phyloP scores from a whole-genome alignment of 2,329 filamentous ascomycete species.

The Aspergillus sp. region DNA sequence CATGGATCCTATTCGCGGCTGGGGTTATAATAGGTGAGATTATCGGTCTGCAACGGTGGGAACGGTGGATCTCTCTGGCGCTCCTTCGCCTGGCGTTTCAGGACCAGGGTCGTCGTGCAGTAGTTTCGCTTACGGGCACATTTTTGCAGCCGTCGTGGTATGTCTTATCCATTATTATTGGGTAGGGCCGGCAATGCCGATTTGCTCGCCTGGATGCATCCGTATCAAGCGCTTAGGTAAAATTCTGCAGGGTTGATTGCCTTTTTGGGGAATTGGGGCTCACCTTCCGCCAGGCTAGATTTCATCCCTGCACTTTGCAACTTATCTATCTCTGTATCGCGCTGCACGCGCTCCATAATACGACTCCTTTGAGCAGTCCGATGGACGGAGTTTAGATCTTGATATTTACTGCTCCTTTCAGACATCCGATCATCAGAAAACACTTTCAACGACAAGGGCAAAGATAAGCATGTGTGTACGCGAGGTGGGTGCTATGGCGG shows the following conservation, averaged over 20 bases:
- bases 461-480: background rate
- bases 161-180: background rate
- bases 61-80: background rate
- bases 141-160: background rate
- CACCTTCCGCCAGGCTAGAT: background rate
- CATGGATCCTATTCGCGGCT: background rate
- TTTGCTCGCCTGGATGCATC: background rate
- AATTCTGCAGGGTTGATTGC: background rate
- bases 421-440: background rate
- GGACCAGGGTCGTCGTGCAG: background rate
- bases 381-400: background rate
- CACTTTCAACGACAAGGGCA: background rate
- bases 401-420: background rate
- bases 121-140: background rate
- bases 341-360: background rate
- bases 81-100: background rate
- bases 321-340: background rate
- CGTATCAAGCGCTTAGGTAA: background rate
- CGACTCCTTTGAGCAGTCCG: conserved; percentile 1
- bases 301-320: background rate
- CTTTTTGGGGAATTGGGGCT: background rate
- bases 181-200: background rate
- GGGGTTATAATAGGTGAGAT: background rate
- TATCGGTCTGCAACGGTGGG: background rate
- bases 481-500: background rate